phyloP scores from a whole-genome alignment of 495 filamentous ascomycete genomes.

The Penicillium tannophilum region DNA sequence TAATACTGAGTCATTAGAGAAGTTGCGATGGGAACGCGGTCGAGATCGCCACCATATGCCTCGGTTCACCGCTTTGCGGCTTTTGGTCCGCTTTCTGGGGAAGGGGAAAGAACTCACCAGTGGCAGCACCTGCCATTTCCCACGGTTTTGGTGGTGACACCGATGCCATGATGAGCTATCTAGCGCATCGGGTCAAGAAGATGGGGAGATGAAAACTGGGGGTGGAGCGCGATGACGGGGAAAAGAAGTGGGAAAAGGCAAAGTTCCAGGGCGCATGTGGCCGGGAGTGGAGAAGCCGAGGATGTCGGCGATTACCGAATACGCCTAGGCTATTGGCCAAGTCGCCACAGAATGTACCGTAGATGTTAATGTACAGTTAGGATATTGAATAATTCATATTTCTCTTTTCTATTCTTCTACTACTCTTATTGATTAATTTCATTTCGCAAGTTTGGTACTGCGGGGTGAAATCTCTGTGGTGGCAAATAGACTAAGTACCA shows the following conservation, averaged over 20 bases:
- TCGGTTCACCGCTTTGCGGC: conserved; percentile 10
- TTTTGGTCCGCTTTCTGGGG: not conserved
- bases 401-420: not conserved
- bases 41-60: conserved; percentile 4
- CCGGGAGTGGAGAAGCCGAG: conserved; percentile 36
- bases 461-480: conserved; percentile 23
- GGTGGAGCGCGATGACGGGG: conserved; percentile 3
- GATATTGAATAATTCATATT: not conserved
- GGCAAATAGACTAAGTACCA: conserved; percentile 20
- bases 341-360: not conserved
- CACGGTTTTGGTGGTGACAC: conserved; percentile 94
- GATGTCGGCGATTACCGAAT: conserved; percentile 30
- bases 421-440: not conserved
- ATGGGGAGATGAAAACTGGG: not conserved
- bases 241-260: conserved; percentile 17
- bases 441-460: not conserved
- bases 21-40: conserved; percentile 12
- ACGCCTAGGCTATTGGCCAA: not conserved
- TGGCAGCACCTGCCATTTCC: conserved; percentile 71
- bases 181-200: conserved; percentile 33
- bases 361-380: too few relatives aligned
- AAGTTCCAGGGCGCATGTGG: conserved; percentile 31
- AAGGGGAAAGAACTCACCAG: conserved; percentile 44
- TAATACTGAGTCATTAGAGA: conserved; percentile 7
- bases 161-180: conserved; percentile 47